Percentiles rank a stretch among this genome's conserved stretches.
Evolutionary conservation across 306 rosid genomes (phyloP).

Genomic region (Malus sylvestris): DNA sequence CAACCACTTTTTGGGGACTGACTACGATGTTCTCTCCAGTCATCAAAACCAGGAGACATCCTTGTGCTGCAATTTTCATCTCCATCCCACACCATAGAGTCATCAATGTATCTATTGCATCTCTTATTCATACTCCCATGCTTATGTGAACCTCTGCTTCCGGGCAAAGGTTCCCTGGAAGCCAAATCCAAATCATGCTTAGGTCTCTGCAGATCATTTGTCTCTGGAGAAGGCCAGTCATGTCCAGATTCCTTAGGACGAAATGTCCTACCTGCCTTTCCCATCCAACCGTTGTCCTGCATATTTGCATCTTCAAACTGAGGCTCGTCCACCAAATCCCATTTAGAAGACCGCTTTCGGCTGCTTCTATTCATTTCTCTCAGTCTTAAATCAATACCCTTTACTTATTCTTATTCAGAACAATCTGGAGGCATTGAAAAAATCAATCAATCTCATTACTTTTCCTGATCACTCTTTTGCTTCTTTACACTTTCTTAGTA

Average conservation of each 20-base stretch:
- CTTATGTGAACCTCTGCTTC: slow-evolving; percentile 58
- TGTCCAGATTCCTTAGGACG: slow-evolving; percentile 34
- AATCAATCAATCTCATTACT: slow-evolving; percentile 13
- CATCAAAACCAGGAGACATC: slow-evolving; percentile 76
- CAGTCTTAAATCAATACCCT: slow-evolving; percentile 15
- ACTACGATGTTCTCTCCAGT: slow-evolving; percentile 55
- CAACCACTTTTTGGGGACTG: slow-evolving; percentile 66
- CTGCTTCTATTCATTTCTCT: slow-evolving; percentile 68
- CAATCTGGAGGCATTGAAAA: slow-evolving; percentile 32
- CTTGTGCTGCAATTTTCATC: slow-evolving; percentile 49
- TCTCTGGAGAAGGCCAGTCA: slow-evolving; percentile 55
- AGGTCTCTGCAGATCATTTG: slow-evolving; percentile 40
- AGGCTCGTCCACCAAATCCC: slow-evolving; percentile 68
- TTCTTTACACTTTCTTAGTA: background rate
- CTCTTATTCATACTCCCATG: slow-evolving; percentile 46
- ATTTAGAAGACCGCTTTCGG: slow-evolving; percentile 66
- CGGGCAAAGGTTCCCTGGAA: slow-evolving; percentile 51
- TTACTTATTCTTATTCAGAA: slow-evolving; percentile 22
- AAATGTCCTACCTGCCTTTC: slow-evolving; percentile 24
- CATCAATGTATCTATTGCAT: slow-evolving; percentile 34
- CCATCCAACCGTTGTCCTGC: slow-evolving; percentile 31
- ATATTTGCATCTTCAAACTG: slow-evolving; percentile 35
- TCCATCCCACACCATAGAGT: slow-evolving; percentile 49
- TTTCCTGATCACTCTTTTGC: background rate
- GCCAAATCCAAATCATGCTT: slow-evolving; percentile 39